Evolutionary conservation across 2,329 filamentous ascomycete species (phyloP).

Genomic region (Teratosphaeria destructans): DNA sequence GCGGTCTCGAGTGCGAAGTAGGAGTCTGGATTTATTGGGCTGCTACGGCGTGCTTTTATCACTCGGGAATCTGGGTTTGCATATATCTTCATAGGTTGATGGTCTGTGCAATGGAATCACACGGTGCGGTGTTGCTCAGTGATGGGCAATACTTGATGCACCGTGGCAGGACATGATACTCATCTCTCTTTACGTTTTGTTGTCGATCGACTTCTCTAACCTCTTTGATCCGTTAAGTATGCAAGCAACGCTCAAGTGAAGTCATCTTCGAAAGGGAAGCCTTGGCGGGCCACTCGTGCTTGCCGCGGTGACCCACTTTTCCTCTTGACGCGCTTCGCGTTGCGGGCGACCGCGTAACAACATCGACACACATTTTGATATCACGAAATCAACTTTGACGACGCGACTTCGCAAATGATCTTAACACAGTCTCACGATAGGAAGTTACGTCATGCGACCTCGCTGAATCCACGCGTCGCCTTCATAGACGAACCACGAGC

Average conservation of each 20-base stretch:
- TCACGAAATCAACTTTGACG: background rate
- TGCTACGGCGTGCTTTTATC: background rate
- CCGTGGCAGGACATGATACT: background rate
- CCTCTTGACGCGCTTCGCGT: background rate
- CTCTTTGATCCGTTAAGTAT: no score
- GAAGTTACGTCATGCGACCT: background rate
- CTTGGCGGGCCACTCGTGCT: no score
- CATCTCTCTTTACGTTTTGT: no score
- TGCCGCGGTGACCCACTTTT: background rate
- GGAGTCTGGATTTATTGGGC: background rate
- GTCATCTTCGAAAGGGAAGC: no score
- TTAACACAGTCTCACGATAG: background rate
- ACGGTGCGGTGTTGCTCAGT: background rate
- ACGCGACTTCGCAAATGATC: background rate
- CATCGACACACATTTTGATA: background rate
- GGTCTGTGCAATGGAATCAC: background rate
- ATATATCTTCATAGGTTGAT: background rate
- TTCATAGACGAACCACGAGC: background rate
- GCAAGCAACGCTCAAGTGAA: no score
- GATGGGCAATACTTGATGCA: background rate
- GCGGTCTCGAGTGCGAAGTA: background rate
- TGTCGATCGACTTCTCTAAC: no score
- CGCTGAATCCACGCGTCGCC: background rate
- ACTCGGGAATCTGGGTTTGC: background rate
- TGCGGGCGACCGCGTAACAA: background rate